Percentiles rank a stretch among this genome's conserved stretches.
Conservation (phyloP, 2,329 filamentous ascomycete species). For the Cytospora chrysosperma region DNA sequence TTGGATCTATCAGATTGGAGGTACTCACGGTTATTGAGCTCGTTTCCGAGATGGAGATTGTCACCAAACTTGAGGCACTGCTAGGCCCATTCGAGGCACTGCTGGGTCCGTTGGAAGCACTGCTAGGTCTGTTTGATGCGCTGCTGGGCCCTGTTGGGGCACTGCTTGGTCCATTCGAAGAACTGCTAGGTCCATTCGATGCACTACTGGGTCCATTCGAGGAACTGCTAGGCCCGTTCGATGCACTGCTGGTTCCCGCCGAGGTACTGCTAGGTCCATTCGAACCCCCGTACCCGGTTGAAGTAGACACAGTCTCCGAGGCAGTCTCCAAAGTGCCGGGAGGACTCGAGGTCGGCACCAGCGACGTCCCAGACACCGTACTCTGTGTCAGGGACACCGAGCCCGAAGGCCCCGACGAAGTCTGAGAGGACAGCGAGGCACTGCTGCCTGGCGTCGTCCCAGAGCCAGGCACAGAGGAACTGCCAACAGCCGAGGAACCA, state of each 20-base stretch:
- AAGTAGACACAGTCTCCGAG: not conserved
- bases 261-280: not conserved
- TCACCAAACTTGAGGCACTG: conserved; percentile 3
- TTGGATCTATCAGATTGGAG: too few relatives aligned
- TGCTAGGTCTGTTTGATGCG: too few relatives aligned
- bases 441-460: not conserved
- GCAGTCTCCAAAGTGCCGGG: not conserved
- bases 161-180: too few relatives aligned
- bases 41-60: not conserved
- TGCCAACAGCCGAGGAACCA: not conserved
- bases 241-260: not conserved
- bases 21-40: conserved; percentile 11
- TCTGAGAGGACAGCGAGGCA: not conserved
- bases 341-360: not conserved
- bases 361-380: not conserved
- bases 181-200: not conserved
- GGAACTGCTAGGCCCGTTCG: too few relatives aligned
- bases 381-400: not conserved
- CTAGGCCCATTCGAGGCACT: not conserved
- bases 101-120: not conserved
- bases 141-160: too few relatives aligned
- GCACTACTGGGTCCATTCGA: not conserved
- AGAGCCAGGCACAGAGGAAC: not conserved
- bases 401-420: not conserved
- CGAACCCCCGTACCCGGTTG: not conserved